Percentiles rank a stretch among this genome's conserved stretches.
Conservation (phyloP, 768 basidiomycete genomes). For the Trichaptum fuscoviolaceum region DNA sequence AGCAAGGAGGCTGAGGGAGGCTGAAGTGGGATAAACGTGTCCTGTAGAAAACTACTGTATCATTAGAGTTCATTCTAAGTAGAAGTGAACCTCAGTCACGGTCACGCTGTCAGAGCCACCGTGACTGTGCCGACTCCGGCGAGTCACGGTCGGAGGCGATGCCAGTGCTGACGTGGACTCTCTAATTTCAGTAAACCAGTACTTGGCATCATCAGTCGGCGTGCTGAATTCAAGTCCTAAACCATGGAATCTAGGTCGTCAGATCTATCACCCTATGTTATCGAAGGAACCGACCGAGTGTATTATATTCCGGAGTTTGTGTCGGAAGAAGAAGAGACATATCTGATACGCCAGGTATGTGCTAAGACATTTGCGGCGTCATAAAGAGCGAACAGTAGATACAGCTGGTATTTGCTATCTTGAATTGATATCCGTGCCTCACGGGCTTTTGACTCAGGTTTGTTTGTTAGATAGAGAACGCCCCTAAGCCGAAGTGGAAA, state of each 20-base stretch:
- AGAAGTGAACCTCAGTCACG: too few species aligned
- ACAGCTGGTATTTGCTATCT: not conserved
- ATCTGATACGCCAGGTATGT: constrained; percentile 69
- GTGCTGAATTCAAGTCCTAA: too few species aligned
- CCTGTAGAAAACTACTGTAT: too few species aligned
- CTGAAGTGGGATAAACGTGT: too few species aligned
- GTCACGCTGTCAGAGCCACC: too few species aligned
- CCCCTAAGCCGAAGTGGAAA: constrained; percentile 82
- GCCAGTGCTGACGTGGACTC: too few species aligned
- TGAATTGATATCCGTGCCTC: not conserved
- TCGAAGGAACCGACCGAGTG: constrained; percentile 30
- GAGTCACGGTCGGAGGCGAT: too few species aligned
- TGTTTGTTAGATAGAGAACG: constrained; percentile 58
- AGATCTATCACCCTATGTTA: not conserved
- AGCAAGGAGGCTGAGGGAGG: too few species aligned
- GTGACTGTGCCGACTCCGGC: too few species aligned
- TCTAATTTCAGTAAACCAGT: too few species aligned
- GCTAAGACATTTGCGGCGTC: not conserved
- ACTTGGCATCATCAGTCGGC: too few species aligned
- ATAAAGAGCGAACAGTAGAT: not conserved
- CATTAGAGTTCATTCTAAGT: too few species aligned
- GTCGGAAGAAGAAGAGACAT: constrained; percentile 66
- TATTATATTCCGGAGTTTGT: constrained; percentile 80
- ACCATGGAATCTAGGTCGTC: not conserved
- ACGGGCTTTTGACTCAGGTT: constrained; percentile 2